Percentiles rank a stretch among this genome's conserved stretches.
Conservation (phyloP, 2,329 filamentous ascomycete species). For the Nemania sp. region DNA sequence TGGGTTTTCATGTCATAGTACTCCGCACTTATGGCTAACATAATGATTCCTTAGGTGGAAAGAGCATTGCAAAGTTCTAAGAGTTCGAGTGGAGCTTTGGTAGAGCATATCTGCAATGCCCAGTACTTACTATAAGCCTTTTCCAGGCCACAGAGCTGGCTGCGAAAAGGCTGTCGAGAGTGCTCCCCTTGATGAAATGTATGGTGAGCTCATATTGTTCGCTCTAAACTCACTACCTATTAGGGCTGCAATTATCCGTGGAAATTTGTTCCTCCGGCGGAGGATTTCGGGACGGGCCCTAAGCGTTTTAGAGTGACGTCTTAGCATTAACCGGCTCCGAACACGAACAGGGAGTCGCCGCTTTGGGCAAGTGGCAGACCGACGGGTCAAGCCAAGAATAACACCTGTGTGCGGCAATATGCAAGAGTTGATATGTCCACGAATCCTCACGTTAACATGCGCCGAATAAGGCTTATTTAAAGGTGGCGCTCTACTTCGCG, state of each 20-base stretch:
- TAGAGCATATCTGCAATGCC: not conserved
- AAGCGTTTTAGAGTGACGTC: not conserved
- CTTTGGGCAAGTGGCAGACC: slow-evolving; percentile 21
- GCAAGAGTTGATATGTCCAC: slow-evolving; percentile 14
- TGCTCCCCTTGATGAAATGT: not conserved
- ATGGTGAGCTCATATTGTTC: not conserved
- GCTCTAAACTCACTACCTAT: slow-evolving; percentile 41
- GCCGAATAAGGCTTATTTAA: slow-evolving; percentile 3
- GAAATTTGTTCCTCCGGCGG: slow-evolving; percentile 32
- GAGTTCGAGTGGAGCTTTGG: not conserved
- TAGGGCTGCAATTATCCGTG: slow-evolving; percentile 16
- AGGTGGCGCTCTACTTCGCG: not conserved
- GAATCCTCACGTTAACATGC: slow-evolving; percentile 5
- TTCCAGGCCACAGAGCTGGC: not conserved
- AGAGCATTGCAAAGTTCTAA: not conserved
- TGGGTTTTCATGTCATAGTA: too few relatives aligned
- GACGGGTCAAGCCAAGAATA: not conserved
- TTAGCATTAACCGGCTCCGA: not conserved
- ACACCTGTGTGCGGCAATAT: not conserved
- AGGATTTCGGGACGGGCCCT: slow-evolving; percentile 14
- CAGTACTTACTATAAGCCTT: not conserved
- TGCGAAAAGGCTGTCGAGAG: not conserved
- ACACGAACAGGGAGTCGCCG: not conserved
- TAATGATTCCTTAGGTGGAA: not conserved
- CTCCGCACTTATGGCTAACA: too few relatives aligned